Evolutionary conservation across 2,329 filamentous ascomycete genomes (phyloP).

Genomic region (Aspergillus brasiliensis): DNA sequence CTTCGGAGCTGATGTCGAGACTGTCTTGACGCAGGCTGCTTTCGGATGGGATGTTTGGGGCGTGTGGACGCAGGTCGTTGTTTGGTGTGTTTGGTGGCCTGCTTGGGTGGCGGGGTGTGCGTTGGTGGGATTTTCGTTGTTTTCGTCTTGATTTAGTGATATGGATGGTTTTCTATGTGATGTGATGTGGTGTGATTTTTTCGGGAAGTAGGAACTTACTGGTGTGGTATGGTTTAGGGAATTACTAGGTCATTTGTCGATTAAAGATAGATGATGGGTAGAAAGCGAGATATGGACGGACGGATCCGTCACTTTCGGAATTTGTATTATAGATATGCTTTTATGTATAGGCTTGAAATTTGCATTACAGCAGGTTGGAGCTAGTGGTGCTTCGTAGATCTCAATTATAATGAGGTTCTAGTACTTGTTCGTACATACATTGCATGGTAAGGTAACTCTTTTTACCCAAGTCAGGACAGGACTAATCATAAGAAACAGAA

Average conservation of each 20-base stretch:
- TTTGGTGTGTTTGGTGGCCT: constrained; percentile 97
- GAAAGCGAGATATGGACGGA: too few relatives aligned
- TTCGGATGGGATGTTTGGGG: constrained; percentile 90
- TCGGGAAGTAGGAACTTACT: too few relatives aligned
- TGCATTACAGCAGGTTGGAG: neutral
- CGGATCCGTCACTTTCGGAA: too few relatives aligned
- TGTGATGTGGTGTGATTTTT: too few relatives aligned
- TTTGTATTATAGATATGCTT: neutral
- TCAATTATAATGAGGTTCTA: constrained; percentile 15
- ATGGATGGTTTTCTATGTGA: neutral
- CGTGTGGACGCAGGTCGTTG: constrained; percentile 81
- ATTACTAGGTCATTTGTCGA: too few relatives aligned
- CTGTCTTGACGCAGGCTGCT: constrained; percentile 70
- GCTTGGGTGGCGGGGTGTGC: constrained; percentile 71
- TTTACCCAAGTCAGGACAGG: neutral
- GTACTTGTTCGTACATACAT: constrained; percentile 20
- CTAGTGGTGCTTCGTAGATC: constrained; percentile 8
- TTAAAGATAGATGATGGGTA: too few relatives aligned
- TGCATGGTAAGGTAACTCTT: constrained; percentile 6
- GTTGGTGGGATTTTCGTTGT: constrained; percentile 38
- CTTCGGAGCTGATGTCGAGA: constrained; percentile 53
- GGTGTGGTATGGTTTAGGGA: too few relatives aligned
- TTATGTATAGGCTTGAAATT: too few relatives aligned
- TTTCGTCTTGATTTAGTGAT: constrained; percentile 15
- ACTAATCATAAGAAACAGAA: constrained; percentile 16